Evolutionary conservation across 2,329 filamentous ascomycete species (phyloP), one percentile per base, ranked within the genome.

Genomic region (Penicillium oxalicum): DNA sequence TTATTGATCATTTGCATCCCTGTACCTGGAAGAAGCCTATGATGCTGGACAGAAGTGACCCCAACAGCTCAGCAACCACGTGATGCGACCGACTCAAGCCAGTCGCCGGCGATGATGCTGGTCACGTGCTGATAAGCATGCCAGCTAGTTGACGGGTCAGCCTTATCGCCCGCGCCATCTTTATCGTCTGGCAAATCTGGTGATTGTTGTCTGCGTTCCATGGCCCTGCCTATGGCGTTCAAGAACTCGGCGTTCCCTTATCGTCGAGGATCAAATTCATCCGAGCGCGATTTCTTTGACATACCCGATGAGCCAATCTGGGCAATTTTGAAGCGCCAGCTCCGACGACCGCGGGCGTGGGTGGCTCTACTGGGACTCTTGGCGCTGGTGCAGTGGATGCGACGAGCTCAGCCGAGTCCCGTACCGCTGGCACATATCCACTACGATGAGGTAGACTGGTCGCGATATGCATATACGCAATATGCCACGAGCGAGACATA

Each of bases 401-500:
- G 56, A 11, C 57, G 55, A 8, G 50, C 57, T 43, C 46, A 38
- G 5, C 50, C 58, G 7, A 51, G 57, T 12, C 48, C 59, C 4
- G 54, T 51, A 4, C 46, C 51, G 7, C 42, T 61, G 9, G 45
- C 62, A 1, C 63, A 63, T 48, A 58, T 68, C 29, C 53, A 65
- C 33, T 67, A 65, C 44, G 57, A 64, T 33, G 50, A 53, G 36
- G 62, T 73, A 18, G 65, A 73, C 40, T 73, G 70, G 70, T 66
- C 68, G 12, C 66, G 62, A 36, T 72, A 63, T 48, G 70, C 70
- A n/a, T 73, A 73, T 49, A 69, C 62, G 24, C 68, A 69, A 47
- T 73, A 73, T 62, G 70, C 67, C 11, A 72, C 70, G 1, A 66
- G 64, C 13, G 65, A 63, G 37, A 61, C 67, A 4, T 72, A 73